These are phyloP conservation scores for Emydomyces testavorans DNA, from an alignment of 2,329 filamentous ascomycete species.

Conservation along the genomic window DNA sequence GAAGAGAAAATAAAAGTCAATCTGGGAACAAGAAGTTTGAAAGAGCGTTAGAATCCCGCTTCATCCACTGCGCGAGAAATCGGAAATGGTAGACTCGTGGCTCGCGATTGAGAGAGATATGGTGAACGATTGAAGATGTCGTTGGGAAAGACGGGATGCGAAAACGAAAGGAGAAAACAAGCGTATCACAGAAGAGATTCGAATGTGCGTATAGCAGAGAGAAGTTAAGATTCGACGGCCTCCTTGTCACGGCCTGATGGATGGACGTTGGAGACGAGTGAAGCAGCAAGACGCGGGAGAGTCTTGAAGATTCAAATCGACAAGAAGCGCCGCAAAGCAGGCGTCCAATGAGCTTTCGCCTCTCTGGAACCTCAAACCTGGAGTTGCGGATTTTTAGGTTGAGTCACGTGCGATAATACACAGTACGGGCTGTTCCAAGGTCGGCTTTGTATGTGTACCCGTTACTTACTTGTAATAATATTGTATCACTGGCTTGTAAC, in stretches of 20 bases:
- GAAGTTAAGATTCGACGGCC: too few relatives aligned
- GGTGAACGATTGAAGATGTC: background rate
- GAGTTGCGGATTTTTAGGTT: slow-evolving; percentile 3
- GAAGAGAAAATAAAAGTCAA: too few relatives aligned
- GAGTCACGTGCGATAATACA: slow-evolving; percentile 12
- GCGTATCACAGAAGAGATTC: background rate
- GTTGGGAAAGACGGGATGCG: background rate
- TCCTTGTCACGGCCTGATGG: too few relatives aligned
- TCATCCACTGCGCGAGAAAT: too few relatives aligned
- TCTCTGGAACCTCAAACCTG: slow-evolving; percentile 1
- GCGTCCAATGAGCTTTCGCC: slow-evolving; percentile 2
- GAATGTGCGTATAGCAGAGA: background rate
- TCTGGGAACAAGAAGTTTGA: too few relatives aligned
- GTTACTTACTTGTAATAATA: too few relatives aligned
- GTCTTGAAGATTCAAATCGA: background rate
- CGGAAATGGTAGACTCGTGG: background rate
- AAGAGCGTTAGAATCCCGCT: background rate
- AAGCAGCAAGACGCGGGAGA: background rate
- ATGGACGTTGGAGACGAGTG: background rate
- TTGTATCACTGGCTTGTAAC: too few relatives aligned
- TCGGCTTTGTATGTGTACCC: too few relatives aligned
- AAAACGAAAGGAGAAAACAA: background rate
- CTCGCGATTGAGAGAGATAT: too few relatives aligned
- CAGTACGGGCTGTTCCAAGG: too few relatives aligned
- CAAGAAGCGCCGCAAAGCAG: background rate